Conservation (phyloP, 208 protist genomes). For the Crithidia mellificae region DNA sequence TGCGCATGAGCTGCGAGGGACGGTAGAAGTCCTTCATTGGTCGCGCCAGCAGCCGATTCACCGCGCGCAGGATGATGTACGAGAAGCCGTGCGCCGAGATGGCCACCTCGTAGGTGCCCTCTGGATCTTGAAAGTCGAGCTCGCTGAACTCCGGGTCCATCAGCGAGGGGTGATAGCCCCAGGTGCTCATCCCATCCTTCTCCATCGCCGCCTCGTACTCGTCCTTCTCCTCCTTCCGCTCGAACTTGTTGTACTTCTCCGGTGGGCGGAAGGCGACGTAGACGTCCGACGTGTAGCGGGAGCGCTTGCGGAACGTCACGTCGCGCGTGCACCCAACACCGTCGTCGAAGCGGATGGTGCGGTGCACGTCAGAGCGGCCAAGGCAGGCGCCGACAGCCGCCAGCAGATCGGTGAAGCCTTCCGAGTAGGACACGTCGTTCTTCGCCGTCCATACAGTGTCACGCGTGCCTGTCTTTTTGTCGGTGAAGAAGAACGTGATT, state of each 20-base stretch:
- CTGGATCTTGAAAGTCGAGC: constrained; percentile 79
- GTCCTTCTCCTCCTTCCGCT: constrained; percentile 72
- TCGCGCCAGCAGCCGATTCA: constrained; percentile 69
- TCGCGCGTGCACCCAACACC: constrained; percentile 70
- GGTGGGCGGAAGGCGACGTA: constrained; percentile 78
- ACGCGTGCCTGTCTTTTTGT: constrained; percentile 72
- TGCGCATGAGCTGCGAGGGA: constrained; percentile 82
- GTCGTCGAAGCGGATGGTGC: constrained; percentile 90
- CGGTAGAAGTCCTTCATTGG: constrained; percentile 89
- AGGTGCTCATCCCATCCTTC: constrained; percentile 78
- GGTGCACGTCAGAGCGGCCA: constrained; percentile 79
- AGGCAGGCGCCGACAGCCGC: constrained; percentile 83
- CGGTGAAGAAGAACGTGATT: constrained; percentile 81
- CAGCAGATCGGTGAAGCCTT: constrained; percentile 86
- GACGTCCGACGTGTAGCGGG: constrained; percentile 86
- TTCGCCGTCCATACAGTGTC: constrained; percentile 75
- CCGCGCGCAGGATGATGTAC: constrained; percentile 69
- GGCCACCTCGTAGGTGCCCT: constrained; percentile 78
- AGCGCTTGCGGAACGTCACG: constrained; percentile 79
- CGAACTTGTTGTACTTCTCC: constrained; percentile 82
- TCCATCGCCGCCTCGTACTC: constrained; percentile 78
- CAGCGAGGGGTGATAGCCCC: constrained; percentile 83
- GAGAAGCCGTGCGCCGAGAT: constrained; percentile 83
- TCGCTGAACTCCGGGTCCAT: constrained; percentile 88
- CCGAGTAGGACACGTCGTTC: constrained; percentile 84